Conservation (phyloP, 2,329 filamentous ascomycete genomes). For the Decorospora gaudefroyi region DNA sequence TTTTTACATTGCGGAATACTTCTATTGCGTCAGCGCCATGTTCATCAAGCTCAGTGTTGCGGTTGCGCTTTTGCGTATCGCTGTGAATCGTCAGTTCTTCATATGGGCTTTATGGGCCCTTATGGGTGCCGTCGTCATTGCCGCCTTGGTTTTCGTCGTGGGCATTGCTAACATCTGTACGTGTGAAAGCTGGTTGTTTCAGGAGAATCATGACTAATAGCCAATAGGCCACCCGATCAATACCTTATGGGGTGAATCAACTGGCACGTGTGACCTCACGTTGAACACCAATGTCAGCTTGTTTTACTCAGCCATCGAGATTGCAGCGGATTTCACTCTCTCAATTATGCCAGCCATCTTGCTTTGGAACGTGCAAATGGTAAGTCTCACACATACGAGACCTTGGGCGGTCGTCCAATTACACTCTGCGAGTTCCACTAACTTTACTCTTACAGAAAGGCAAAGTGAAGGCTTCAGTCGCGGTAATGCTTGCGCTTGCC, state of each 20-base stretch:
- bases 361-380: slow-evolving; percentile 33
- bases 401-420: background rate
- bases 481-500: slow-evolving; percentile 49
- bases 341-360: slow-evolving; percentile 26
- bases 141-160: slow-evolving; percentile 24
- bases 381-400: too few relatives aligned
- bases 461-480: slow-evolving; percentile 49
- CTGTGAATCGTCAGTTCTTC: slow-evolving; percentile 16
- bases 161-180: slow-evolving; percentile 30
- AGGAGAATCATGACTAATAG: slow-evolving; percentile 2
- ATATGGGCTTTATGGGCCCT: slow-evolving; percentile 18
- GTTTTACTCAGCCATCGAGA: slow-evolving; percentile 30
- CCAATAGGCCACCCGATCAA: slow-evolving; percentile 23
- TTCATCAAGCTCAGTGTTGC: slow-evolving; percentile 30
- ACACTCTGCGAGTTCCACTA: background rate
- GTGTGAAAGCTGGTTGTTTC: background rate
- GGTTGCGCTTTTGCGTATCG: slow-evolving; percentile 26
- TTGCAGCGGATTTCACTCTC: slow-evolving; percentile 26
- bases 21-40: slow-evolving; percentile 26
- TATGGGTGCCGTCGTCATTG: slow-evolving; percentile 19
- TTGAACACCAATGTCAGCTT: slow-evolving; percentile 28
- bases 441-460: slow-evolving; percentile 28
- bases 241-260: slow-evolving; percentile 28
- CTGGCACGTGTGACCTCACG: slow-evolving; percentile 25
- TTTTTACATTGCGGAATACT: slow-evolving; percentile 30